Base-by-base conservation (phyloP, 805 yeast genomes). In the Kuraishia borneana region DNA sequence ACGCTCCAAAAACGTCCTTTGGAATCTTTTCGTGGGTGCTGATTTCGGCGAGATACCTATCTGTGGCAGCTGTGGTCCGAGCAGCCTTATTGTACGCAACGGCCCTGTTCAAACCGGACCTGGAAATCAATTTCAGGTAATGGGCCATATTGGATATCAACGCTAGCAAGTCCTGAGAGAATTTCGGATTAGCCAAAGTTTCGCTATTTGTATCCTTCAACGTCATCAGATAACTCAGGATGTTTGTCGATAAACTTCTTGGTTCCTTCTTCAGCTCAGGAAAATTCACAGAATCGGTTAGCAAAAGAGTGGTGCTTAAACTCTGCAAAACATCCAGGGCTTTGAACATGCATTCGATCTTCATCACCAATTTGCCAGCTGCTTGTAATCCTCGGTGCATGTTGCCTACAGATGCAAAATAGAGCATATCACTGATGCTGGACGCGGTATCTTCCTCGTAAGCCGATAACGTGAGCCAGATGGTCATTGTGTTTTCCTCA, bases 81-180 rank as follows among this genome's bases (percentile, higher is more conserved):
- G 70, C 61, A 3, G 65, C 46, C 43, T 70, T 72, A 52, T 83
- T 82, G 36, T 69, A 62, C 36, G 70, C 76, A n/a, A 92, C 61
- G 0, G 96, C 83, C 43, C 76, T 75, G 38, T 75, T 70, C 28
- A 92, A 66, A 0, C 96, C 92, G 47, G 75, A 74, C 41, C 96
- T 65, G 4, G 89, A 81, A 17, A 92, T 61, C 5, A 89, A 64
- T 53, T 92, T 92, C 46, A 92, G 63, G 54, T 87, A 89, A 52
- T 92, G 97, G 0, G 98, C 96, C 45, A 89, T 62, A 0, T 94
- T 87, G 1, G 96, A 84, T 4, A 88, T 88, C 8, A 88, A 74
- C 0, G 89, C 73, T 43, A 92, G 66, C 26, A 89, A 51, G 36
- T 76, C 79, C 3, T 82, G 77, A 1, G 87, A 73, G 27, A 70